Evolutionary conservation across 352 stramenopile genomes (phyloP).

Genomic region (Phytophthora vignae): DNA sequence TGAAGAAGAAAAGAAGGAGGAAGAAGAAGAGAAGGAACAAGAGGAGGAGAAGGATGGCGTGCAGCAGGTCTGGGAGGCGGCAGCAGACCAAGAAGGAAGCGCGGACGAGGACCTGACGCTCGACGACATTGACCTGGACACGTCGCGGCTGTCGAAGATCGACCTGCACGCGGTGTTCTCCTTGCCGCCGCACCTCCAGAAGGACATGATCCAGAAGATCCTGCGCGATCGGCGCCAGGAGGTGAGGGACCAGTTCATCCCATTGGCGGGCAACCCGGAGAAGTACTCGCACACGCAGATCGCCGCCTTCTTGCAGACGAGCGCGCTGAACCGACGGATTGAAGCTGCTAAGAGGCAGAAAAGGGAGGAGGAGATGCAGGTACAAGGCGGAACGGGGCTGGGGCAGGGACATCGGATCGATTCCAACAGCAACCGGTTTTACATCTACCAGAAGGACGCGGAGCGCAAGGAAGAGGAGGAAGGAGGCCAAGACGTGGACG

Average conservation of each 20-base stretch:
- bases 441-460: constrained; percentile 66
- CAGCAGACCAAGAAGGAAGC: constrained; percentile 34
- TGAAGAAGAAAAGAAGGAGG: not conserved
- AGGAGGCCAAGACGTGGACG: constrained; percentile 30
- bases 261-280: constrained; percentile 93
- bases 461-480: constrained; percentile 16
- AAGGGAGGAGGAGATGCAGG: constrained; percentile 58
- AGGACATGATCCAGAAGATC: constrained; percentile 94
- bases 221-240: constrained; percentile 88
- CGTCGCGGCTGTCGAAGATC: constrained; percentile 66
- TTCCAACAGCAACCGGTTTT: constrained; percentile 78
- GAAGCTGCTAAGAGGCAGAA: constrained; percentile 66
- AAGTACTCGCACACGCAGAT: constrained; percentile 97
- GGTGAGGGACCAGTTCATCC: constrained; percentile 96
- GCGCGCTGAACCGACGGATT: constrained; percentile 89
- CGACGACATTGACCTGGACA: constrained; percentile 73
- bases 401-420: constrained; percentile 79
- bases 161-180: constrained; percentile 90
- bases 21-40: constrained; percentile 12
- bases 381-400: constrained; percentile 28
- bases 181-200: constrained; percentile 90
- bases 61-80: constrained; percentile 23
- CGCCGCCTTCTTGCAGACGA: constrained; percentile 94
- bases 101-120: constrained; percentile 52
- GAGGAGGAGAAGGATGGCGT: constrained; percentile 10